These are phyloP conservation scores for Cadophora sp. DNA, from an alignment of 2,329 filamentous ascomycete species.

Conservation along the genomic window DNA sequence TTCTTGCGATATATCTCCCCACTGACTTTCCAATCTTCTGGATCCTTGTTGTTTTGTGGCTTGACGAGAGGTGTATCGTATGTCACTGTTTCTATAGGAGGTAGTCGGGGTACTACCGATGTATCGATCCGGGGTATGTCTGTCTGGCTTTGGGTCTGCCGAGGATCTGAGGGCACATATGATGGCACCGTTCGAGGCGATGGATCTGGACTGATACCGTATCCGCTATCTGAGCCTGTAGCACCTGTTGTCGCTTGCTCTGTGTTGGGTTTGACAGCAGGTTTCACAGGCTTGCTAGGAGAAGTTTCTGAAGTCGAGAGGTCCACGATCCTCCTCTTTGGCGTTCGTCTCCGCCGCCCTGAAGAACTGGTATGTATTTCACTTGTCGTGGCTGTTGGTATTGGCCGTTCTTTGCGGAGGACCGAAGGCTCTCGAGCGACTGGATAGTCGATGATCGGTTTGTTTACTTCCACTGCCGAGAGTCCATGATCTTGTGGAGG, in stretches of 20 bases:
- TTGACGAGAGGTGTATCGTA: conserved; percentile 38
- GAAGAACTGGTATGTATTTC: conserved; percentile 65
- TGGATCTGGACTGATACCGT: conserved; percentile 43
- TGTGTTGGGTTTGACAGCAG: conserved; percentile 35
- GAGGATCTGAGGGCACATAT: conserved; percentile 42
- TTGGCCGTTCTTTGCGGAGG: conserved; percentile 63
- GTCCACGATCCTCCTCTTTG: conserved; percentile 70
- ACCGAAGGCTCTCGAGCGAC: conserved; percentile 56
- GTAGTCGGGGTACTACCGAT: conserved; percentile 39
- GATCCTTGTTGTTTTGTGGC: conserved; percentile 36
- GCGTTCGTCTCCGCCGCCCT: conserved; percentile 62
- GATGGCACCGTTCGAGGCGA: conserved; percentile 42
- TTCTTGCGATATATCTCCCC: conserved; percentile 86
- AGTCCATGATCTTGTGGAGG: conserved; percentile 64
- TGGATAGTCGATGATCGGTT: conserved; percentile 66
- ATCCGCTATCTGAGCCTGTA: conserved; percentile 38
- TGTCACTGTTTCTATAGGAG: conserved; percentile 40
- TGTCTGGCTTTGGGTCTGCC: conserved; percentile 36
- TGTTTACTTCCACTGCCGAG: conserved; percentile 70
- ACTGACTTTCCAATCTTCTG: conserved; percentile 68
- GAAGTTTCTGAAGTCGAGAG: conserved; percentile 57
- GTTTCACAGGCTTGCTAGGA: conserved; percentile 37
- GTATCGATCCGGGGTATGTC: conserved; percentile 43
- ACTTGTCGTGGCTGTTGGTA: conserved; percentile 59
- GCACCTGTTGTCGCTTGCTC: conserved; percentile 34